Evolutionary conservation across 1,139 yeast species (phyloP).

Genomic region (Geotrichum carabidarum): DNA sequence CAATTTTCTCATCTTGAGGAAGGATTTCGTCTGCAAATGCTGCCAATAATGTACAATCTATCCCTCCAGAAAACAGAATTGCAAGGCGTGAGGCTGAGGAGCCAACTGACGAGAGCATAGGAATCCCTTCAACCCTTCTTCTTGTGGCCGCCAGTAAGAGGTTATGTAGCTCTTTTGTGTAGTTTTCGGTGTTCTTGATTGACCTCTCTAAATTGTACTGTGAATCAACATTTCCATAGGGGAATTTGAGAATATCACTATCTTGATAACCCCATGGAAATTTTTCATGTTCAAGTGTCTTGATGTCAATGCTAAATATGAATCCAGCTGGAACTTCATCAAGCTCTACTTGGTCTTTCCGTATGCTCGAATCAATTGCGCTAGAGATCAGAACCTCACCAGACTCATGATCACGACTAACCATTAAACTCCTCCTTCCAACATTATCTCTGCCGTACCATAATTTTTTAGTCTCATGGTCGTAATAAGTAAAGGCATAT

Average conservation of each 20-base stretch:
- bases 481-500: conserved; percentile 59
- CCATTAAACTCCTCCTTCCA: conserved; percentile 75
- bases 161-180: conserved; percentile 22
- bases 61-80: conserved; percentile 84
- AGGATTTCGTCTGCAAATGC: conserved; percentile 36
- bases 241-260: not conserved
- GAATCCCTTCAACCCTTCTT: conserved; percentile 52
- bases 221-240: conserved; percentile 8
- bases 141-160: conserved; percentile 40
- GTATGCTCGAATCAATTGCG: conserved; percentile 20
- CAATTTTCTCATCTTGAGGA: conserved; percentile 43
- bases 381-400: conserved; percentile 37
- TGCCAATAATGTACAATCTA: conserved; percentile 83
- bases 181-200: not conserved
- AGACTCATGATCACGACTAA: conserved; percentile 25
- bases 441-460: conserved; percentile 81
- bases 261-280: not conserved
- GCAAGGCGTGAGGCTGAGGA: conserved; percentile 40
- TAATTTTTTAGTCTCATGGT: conserved; percentile 42
- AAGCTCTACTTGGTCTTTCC: conserved; percentile 17
- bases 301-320: conserved; percentile 25
- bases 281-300: not conserved
- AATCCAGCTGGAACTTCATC: conserved; percentile 34
- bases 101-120: conserved; percentile 6
- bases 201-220: not conserved